Conservation (phyloP, 768 basidiomycete species). For the Cyathus striatus region DNA sequence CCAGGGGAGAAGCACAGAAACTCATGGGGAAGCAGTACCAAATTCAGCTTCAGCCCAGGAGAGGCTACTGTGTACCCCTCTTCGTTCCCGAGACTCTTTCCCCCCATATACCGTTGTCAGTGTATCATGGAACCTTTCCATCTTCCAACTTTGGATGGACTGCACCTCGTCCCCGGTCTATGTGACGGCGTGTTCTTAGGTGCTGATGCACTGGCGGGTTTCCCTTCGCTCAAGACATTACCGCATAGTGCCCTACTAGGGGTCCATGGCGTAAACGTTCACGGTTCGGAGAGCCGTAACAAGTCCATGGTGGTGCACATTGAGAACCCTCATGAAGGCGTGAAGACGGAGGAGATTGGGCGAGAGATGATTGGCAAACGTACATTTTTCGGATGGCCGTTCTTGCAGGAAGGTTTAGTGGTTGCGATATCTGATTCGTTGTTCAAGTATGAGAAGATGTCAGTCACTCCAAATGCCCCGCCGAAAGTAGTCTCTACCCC, state of each 20-base stretch:
- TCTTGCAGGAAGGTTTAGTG: conserved; percentile 88
- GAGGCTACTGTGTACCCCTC: conserved; percentile 78
- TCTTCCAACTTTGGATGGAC: conserved; percentile 80
- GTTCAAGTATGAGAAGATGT: conserved; percentile 79
- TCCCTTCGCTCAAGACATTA: conserved; percentile 91
- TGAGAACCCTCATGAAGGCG: conserved; percentile 64
- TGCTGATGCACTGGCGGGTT: conserved; percentile 83
- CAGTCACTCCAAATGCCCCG: conserved; percentile 42
- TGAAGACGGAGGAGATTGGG: conserved; percentile 71
- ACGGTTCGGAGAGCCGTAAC: conserved; percentile 85
- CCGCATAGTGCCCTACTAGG: conserved; percentile 74
- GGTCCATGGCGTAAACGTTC: conserved; percentile 89
- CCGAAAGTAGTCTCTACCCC: conserved; percentile 64
- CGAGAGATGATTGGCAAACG: conserved; percentile 69
- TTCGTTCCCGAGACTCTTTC: conserved; percentile 93
- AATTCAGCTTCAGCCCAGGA: conserved; percentile 64
- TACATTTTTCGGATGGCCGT: conserved; percentile 88
- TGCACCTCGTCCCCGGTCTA: conserved; percentile 82
- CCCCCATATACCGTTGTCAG: conserved; percentile 73
- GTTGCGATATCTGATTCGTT: conserved; percentile 81
- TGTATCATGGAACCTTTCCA: conserved; percentile 82
- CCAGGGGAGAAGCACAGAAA: conserved; percentile 76
- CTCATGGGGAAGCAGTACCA: conserved; percentile 71
- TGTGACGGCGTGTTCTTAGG: conserved; percentile 88
- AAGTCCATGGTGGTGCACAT: conserved; percentile 92